Evolutionary conservation across 2,329 filamentous ascomycete species (phyloP).

Genomic region (Pyrenophora tritici-repentis): DNA sequence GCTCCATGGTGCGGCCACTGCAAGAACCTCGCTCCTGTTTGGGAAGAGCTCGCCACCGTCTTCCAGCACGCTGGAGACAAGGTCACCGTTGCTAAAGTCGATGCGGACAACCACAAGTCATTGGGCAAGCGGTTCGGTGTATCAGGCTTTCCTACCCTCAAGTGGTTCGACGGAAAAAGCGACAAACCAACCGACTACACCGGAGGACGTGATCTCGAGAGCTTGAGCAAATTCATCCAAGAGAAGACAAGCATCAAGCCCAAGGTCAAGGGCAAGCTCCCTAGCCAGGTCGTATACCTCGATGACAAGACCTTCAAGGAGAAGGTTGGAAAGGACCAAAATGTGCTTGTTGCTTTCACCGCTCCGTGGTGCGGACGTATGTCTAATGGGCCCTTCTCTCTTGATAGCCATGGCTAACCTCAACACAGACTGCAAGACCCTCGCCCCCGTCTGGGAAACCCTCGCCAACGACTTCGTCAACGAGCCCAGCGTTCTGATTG

Average conservation of each 20-base stretch:
- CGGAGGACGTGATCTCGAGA: constrained; percentile 85
- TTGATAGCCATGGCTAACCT: constrained; percentile 12
- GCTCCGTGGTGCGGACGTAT: constrained; percentile 98
- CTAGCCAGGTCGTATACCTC: constrained; percentile 78
- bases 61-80: constrained; percentile 76
- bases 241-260: constrained; percentile 86
- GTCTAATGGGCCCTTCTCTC: constrained; percentile 49
- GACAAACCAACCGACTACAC: constrained; percentile 83
- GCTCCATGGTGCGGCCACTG: constrained; percentile 99
- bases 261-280: constrained; percentile 73
- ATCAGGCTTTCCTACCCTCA: constrained; percentile 94
- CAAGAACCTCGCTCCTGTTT: constrained; percentile 94
- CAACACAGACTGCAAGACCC: constrained; percentile 85
- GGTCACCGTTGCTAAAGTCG: constrained; percentile 91
- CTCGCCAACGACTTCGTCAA: constrained; percentile 79
- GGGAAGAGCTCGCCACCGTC: constrained; percentile 81
- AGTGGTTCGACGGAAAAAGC: constrained; percentile 97
- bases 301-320: constrained; percentile 79
- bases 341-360: constrained; percentile 94
- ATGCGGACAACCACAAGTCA: constrained; percentile 85
- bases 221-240: constrained; percentile 76
- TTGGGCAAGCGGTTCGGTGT: constrained; percentile 86
- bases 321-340: constrained; percentile 80
- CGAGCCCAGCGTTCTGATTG: constrained; percentile 81
- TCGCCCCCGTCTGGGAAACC: constrained; percentile 88